These are phyloP conservation scores for Aspergillus pseudonomiae DNA, from an alignment of 2,329 filamentous ascomycete genomes.

Conservation along the genomic window DNA sequence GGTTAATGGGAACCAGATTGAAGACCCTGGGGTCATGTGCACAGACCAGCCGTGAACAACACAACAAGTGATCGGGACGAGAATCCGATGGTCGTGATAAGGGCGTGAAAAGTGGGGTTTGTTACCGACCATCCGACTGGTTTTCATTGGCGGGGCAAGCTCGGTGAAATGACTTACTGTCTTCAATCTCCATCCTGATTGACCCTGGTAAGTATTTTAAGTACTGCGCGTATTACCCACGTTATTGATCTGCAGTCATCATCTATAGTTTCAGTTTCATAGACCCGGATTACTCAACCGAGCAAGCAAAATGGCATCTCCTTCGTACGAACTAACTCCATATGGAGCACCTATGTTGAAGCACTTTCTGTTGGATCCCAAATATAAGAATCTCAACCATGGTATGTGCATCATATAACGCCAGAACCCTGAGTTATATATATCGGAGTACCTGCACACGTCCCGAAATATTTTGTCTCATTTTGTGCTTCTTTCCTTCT, in stretches of 20 bases:
- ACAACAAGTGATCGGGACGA: not conserved
- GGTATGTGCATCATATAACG: not conserved
- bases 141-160: not conserved
- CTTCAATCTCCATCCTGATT: too few species aligned
- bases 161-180: too few species aligned
- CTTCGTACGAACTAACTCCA: not conserved
- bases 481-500: not conserved
- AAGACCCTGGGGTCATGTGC: not conserved
- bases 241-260: not conserved
- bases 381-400: conserved; percentile 3
- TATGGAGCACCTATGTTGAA: not conserved
- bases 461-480: not conserved
- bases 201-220: not conserved
- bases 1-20: not conserved
- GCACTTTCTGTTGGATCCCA: not conserved
- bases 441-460: not conserved
- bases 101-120: not conserved
- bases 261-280: not conserved
- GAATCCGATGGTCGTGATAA: not conserved
- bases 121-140: not conserved
- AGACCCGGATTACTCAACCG: not conserved
- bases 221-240: not conserved
- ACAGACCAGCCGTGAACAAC: not conserved
- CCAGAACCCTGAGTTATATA: not conserved
- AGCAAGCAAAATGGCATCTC: not conserved